Conservation (phyloP, 371 early-diverging fungal genomes). For the Apophysomyces variabilis region DNA sequence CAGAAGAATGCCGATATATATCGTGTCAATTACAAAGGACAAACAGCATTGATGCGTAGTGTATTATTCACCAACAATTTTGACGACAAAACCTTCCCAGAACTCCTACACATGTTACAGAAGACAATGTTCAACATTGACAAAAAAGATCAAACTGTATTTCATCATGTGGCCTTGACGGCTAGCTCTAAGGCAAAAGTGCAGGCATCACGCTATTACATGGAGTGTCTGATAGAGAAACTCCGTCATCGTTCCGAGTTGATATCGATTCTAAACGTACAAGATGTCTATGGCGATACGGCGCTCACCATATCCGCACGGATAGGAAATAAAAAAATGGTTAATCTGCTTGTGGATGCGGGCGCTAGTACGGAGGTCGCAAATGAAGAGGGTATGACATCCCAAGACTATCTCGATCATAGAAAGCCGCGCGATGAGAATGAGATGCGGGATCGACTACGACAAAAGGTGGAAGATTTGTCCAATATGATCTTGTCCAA, state of each 20-base stretch:
- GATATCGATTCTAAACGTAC: constrained; percentile 73
- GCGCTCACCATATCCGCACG: constrained; percentile 87
- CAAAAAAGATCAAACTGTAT: constrained; percentile 77
- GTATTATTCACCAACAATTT: constrained; percentile 86
- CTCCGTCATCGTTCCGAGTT: constrained; percentile 48
- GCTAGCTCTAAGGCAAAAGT: constrained; percentile 74
- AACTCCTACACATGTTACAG: constrained; percentile 76
- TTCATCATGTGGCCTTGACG: constrained; percentile 87
- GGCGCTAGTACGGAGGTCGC: constrained; percentile 79
- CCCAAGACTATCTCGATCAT: constrained; percentile 56
- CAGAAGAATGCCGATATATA: constrained; percentile 75
- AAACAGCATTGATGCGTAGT: constrained; percentile 87
- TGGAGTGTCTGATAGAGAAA: constrained; percentile 72
- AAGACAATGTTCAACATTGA: constrained; percentile 77
- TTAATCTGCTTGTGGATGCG: constrained; percentile 76
- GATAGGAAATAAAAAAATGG: constrained; percentile 71
- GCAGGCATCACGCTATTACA: constrained; percentile 79
- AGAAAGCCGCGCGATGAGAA: constrained; percentile 14
- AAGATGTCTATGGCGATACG: constrained; percentile 87
- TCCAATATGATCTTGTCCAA: constrained; percentile 18
- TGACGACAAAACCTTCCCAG: constrained; percentile 78
- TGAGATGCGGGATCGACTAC: constrained; percentile 21
- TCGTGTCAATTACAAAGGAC: constrained; percentile 77
- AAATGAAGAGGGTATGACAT: constrained; percentile 75
- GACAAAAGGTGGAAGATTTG: constrained; percentile 21